A percentile compares a stretch with the other conserved stretches of the same genome.
Conservation (phyloP, 2,329 filamentous ascomycete species). For the Dactylellina sp. region DNA sequence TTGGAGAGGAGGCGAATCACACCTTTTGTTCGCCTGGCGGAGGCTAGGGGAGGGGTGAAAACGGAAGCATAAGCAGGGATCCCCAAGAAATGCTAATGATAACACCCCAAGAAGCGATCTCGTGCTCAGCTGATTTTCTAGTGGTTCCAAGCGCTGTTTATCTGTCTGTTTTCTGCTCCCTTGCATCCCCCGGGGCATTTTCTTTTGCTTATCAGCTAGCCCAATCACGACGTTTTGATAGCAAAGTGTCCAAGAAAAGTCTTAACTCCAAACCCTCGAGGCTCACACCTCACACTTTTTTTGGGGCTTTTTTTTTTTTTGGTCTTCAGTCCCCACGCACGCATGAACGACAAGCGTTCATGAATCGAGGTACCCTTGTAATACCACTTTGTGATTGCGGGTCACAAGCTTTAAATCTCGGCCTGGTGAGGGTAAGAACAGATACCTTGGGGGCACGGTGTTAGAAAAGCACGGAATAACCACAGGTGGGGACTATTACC, state of each 20-base stretch:
- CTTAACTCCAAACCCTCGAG: background rate
- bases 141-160: background rate
- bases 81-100: conserved; percentile 6
- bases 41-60: background rate
- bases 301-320: background rate
- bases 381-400: conserved; percentile 1
- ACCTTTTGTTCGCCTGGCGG: background rate
- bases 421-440: background rate
- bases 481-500: background rate
- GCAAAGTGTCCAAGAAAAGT: background rate
- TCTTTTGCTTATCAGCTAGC: conserved; percentile 43
- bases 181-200: conserved; percentile 2
- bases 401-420: conserved; percentile 7
- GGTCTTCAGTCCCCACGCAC: conserved; percentile 10
- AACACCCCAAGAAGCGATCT: conserved; percentile 8
- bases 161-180: conserved; percentile 8
- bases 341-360: background rate
- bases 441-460: background rate
- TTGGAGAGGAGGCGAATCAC: background rate
- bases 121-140: conserved; percentile 29
- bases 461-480: conserved; percentile 14
- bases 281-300: no score
- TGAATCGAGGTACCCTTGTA: conserved; percentile 15
- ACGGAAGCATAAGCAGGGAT: conserved; percentile 1
- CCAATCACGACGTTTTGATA: conserved; percentile 51